These are phyloP conservation scores for Guillardia theta DNA, from an alignment of 78 protist species.

Conservation along the genomic window DNA sequence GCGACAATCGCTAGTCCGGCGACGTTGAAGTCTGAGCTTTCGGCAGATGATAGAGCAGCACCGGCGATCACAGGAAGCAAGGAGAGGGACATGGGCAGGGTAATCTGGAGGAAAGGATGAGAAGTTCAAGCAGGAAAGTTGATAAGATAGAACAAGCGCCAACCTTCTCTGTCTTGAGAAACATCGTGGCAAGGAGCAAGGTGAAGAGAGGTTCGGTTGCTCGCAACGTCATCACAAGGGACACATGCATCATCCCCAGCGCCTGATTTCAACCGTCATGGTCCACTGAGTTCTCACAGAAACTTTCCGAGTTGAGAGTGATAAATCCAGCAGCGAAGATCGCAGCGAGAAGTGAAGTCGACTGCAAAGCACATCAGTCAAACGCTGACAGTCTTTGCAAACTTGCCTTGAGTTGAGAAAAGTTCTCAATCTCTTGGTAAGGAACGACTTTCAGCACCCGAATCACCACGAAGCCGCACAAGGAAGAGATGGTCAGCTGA, in stretches of 20 bases:
- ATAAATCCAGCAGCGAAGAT: neutral
- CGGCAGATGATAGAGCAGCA: neutral
- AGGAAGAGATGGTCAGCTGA: neutral
- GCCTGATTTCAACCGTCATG: too few species aligned
- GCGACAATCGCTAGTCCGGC: neutral
- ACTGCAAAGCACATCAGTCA: too few species aligned
- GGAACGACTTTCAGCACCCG: too few species aligned
- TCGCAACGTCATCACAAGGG: neutral
- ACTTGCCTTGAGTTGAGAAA: too few species aligned
- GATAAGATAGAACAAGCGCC: neutral
- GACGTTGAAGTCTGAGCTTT: neutral
- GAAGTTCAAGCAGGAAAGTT: neutral
- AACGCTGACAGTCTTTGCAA: too few species aligned
- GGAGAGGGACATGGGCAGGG: neutral
- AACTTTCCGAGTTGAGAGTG: neutral
- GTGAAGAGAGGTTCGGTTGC: neutral
- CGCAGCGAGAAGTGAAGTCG: neutral
- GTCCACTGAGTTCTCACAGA: too few species aligned
- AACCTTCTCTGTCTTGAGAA: neutral
- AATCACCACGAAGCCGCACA: neutral
- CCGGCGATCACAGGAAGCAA: neutral
- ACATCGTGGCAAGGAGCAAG: neutral
- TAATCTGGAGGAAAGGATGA: too few species aligned
- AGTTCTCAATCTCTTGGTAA: too few species aligned
- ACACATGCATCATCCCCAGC: neutral